These are phyloP conservation scores for Dryas integrifolia DNA, from an alignment of 331 rosid genomes.

Conservation along the genomic window DNA sequence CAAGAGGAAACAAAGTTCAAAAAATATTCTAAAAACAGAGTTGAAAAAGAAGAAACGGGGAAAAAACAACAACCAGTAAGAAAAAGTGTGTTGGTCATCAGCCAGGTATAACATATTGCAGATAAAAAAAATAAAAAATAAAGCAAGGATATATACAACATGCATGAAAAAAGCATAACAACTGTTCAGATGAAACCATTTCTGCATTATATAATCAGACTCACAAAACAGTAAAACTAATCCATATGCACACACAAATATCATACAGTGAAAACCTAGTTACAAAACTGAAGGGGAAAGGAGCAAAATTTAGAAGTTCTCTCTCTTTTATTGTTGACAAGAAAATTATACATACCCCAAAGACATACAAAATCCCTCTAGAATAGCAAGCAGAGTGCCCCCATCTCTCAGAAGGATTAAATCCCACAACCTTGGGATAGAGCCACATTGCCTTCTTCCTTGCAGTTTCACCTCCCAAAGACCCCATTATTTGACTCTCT, in stretches of 20 bases:
- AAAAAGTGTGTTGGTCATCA: constrained; percentile 49
- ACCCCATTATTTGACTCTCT: constrained; percentile 36
- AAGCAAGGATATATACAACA: background rate
- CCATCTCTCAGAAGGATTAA: constrained; percentile 92
- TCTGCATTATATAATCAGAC: constrained; percentile 19
- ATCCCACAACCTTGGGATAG: constrained; percentile 76
- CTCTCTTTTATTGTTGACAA: background rate
- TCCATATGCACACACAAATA: constrained; percentile 14
- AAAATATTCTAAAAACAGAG: constrained; percentile 21
- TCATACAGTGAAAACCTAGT: background rate
- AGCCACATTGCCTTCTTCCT: constrained; percentile 98
- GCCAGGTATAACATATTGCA: constrained; percentile 41
- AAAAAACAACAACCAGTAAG: constrained; percentile 38
- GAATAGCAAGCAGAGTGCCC: constrained; percentile 90
- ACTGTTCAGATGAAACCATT: constrained; percentile 2
- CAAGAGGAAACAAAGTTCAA: constrained; percentile 19
- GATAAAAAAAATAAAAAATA: constrained; percentile 14
- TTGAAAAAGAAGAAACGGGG: constrained; percentile 29
- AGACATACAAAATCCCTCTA: constrained; percentile 63
- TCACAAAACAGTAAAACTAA: constrained; percentile 23
- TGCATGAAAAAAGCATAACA: background rate
- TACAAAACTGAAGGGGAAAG: background rate
- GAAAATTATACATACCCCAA: constrained; percentile 65
- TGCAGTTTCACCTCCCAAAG: constrained; percentile 46
- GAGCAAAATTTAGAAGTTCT: background rate